These are phyloP conservation scores for Theobroma grandiflorum DNA, from an alignment of 441 rosid genomes.

Conservation along the genomic window DNA sequence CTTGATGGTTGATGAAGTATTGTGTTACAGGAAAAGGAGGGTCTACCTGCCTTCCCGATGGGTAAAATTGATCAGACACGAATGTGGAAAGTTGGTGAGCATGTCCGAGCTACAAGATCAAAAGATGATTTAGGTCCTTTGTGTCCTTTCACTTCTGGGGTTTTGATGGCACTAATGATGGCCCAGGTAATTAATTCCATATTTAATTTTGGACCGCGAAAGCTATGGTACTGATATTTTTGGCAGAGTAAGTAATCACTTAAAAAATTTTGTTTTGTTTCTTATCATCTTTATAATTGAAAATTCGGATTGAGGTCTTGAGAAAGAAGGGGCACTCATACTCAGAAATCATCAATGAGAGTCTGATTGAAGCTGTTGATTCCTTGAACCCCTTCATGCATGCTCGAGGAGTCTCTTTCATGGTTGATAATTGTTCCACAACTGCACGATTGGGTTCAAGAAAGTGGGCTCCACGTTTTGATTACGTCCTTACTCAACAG, in stretches of 20 bases:
- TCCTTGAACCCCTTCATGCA: conserved; percentile 77
- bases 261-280: not conserved
- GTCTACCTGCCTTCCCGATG: conserved; percentile 80
- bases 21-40: conserved; percentile 63
- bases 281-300: not conserved
- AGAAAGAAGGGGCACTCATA: conserved; percentile 81
- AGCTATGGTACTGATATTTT: not conserved
- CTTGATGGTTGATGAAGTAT: not conserved
- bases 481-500: conserved; percentile 67
- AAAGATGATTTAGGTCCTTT: conserved; percentile 69
- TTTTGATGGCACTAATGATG: conserved; percentile 77
- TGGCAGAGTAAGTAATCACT: not conserved
- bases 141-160: conserved; percentile 71
- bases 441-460: conserved; percentile 75
- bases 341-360: conserved; percentile 74
- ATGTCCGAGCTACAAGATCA: conserved; percentile 56
- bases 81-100: conserved; percentile 84
- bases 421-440: conserved; percentile 83
- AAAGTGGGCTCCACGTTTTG: conserved; percentile 79
- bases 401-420: conserved; percentile 76
- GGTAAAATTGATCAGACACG: conserved; percentile 80
- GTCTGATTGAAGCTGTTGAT: conserved; percentile 70
- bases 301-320: conserved; percentile 64
- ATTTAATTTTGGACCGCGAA: not conserved
- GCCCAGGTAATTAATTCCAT: conserved; percentile 55